Percentiles rank a stretch among this genome's conserved stretches.
phyloP scores from a whole-genome alignment of 192 early-diverging fungal genomes.

The Chytriomyces hyalinus region DNA sequence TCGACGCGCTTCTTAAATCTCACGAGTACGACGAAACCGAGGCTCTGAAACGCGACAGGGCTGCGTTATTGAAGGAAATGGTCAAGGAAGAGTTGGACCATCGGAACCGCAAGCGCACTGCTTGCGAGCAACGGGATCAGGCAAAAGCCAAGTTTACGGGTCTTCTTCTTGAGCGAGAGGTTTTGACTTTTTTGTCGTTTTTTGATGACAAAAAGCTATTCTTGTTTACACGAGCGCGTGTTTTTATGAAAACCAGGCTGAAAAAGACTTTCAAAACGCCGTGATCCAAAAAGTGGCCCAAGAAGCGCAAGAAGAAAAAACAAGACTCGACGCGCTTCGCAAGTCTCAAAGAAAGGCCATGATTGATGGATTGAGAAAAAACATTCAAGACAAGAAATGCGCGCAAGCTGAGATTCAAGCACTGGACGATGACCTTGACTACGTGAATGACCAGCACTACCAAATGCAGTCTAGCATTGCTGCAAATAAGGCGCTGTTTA shows the following conservation, averaged over 20 bases:
- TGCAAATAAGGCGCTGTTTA: conserved; percentile 33
- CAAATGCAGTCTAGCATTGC: conserved; percentile 46
- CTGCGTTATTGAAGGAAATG: conserved; percentile 4
- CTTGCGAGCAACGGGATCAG: not conserved
- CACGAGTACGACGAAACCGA: conserved; percentile 30
- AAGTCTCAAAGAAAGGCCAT: conserved; percentile 1
- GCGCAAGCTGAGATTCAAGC: conserved; percentile 11
- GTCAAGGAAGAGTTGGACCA: conserved; percentile 15
- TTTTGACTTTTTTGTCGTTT: not conserved
- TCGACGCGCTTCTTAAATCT: conserved; percentile 11
- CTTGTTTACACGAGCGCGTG: not conserved
- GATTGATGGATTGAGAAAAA: conserved; percentile 24
- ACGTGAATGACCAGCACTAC: conserved; percentile 38
- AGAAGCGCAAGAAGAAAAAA: not conserved
- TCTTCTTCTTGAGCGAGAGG: conserved; percentile 4
- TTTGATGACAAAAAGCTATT: not conserved
- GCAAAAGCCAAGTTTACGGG: not conserved
- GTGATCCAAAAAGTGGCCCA: conserved; percentile 15
- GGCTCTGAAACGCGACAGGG: conserved; percentile 5
- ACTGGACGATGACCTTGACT: conserved; percentile 15
- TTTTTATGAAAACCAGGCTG: conserved; percentile 8
- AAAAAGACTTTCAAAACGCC: conserved; percentile 17
- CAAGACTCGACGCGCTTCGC: not conserved
- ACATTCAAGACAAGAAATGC: conserved; percentile 20
- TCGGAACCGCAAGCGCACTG: not conserved